These are phyloP conservation scores for Metschnikowia gelsemii DNA, from an alignment of 805 yeast species.

Conservation along the genomic window DNA sequence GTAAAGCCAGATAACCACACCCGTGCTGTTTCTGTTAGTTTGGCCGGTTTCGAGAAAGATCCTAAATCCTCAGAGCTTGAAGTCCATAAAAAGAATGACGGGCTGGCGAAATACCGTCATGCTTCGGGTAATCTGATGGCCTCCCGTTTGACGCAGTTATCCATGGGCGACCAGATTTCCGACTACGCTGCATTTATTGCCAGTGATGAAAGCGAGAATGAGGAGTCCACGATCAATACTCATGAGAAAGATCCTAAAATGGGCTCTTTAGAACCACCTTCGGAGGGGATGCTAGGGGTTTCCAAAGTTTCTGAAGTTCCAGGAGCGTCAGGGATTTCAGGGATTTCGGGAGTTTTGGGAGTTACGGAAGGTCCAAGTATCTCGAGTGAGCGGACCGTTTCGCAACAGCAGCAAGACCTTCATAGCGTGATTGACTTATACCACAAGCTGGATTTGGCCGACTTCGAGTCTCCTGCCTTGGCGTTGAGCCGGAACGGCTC, in stretches of 20 bases:
- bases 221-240: slow-evolving; percentile 1
- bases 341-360: no score
- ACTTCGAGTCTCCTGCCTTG: neutral
- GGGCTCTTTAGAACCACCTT: no score
- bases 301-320: no score
- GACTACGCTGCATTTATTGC: slow-evolving; percentile 20
- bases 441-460: neutral
- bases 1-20: neutral
- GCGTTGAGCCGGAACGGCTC: slow-evolving; percentile 14
- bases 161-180: slow-evolving; percentile 13
- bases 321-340: no score
- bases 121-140: slow-evolving; percentile 6
- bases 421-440: slow-evolving; percentile 1
- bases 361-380: no score
- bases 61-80: no score
- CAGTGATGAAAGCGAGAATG: slow-evolving; percentile 8
- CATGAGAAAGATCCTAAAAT: no score
- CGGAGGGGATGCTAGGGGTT: no score
- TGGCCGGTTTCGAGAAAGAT: neutral
- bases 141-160: slow-evolving; percentile 4
- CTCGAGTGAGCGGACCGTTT: no score
- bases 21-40: slow-evolving; percentile 19
- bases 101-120: slow-evolving; percentile 5
- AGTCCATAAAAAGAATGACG: no score
- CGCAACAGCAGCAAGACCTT: neutral